A percentile compares a stretch with the other conserved stretches of the same genome.
Evolutionary conservation across 306 rosid species (phyloP).

Genomic region (Oxytropis ochrocephala): DNA sequence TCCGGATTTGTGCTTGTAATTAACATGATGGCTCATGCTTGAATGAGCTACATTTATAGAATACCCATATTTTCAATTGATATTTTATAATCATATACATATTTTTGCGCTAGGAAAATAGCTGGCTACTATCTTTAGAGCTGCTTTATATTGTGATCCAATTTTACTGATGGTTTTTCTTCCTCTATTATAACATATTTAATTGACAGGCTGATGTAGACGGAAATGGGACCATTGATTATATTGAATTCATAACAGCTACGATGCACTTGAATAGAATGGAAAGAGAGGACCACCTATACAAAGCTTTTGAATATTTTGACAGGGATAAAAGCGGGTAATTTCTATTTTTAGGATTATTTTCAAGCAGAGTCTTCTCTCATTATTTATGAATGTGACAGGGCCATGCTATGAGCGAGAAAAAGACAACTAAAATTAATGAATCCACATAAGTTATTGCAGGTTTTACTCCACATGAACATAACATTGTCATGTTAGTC

Average conservation of each 20-base stretch:
- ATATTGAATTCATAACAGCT: slow-evolving; percentile 79
- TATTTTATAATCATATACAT: background rate
- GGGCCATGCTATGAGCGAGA: background rate
- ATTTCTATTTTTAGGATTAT: background rate
- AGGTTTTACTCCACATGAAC: background rate
- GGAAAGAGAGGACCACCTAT: slow-evolving; percentile 86
- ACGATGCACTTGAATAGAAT: slow-evolving; percentile 87
- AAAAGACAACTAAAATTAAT: background rate
- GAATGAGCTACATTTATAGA: background rate
- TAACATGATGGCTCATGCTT: background rate
- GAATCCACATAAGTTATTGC: background rate
- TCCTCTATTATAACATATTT: background rate
- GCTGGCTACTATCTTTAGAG: background rate
- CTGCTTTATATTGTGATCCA: slow-evolving; percentile 10
- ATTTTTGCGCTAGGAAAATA: background rate
- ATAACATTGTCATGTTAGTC: background rate
- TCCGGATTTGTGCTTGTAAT: background rate
- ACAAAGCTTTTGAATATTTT: slow-evolving; percentile 79
- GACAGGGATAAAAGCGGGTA: slow-evolving; percentile 90
- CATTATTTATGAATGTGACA: background rate
- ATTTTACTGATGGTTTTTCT: slow-evolving; percentile 6
- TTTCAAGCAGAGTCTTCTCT: background rate
- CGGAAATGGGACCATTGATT: slow-evolving; percentile 80
- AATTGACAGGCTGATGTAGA: slow-evolving; percentile 83
- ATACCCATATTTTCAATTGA: background rate